These are phyloP conservation scores for Myrica gale DNA, from an alignment of 306 rosid species.

Conservation along the genomic window DNA sequence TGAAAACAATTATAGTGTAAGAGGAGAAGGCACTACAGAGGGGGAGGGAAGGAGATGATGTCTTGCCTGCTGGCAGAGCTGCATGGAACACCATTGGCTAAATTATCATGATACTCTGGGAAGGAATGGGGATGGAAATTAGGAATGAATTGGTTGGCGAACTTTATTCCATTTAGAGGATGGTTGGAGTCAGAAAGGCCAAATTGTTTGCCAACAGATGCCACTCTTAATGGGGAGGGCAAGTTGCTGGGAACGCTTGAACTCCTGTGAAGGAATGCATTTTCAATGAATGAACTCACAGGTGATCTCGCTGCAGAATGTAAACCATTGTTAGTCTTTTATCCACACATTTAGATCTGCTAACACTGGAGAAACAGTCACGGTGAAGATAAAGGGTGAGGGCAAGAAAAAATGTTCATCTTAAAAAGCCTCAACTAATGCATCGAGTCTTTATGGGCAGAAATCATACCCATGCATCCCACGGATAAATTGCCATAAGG, in stretches of 20 bases:
- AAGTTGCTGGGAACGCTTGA: no score
- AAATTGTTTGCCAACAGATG: slow-evolving; percentile 39
- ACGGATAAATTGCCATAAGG: slow-evolving; percentile 42
- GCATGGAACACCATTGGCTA: slow-evolving; percentile 54
- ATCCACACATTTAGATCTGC: no score
- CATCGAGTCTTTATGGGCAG: slow-evolving; percentile 13
- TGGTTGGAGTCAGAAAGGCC: slow-evolving; percentile 40
- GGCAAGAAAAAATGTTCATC: slow-evolving; percentile 22
- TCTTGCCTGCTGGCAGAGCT: slow-evolving; percentile 30
- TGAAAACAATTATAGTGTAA: no score
- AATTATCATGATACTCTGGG: slow-evolving; percentile 60
- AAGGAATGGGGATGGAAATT: slow-evolving; percentile 67
- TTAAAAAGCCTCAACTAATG: slow-evolving; percentile 22
- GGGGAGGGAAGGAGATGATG: no score
- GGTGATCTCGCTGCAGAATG: no score
- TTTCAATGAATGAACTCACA: no score
- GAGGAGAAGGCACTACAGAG: no score
- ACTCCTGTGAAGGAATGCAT: no score
- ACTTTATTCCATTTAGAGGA: slow-evolving; percentile 44
- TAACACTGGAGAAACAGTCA: no score
- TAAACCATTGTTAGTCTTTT: no score
- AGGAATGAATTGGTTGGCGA: slow-evolving; percentile 41
- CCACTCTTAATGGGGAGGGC: no score
- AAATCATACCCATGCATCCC: slow-evolving; percentile 45
- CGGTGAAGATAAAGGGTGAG: no score